phyloP scores from a whole-genome alignment of 176 grass and related monocot species.

The Pontederia paniculata region DNA sequence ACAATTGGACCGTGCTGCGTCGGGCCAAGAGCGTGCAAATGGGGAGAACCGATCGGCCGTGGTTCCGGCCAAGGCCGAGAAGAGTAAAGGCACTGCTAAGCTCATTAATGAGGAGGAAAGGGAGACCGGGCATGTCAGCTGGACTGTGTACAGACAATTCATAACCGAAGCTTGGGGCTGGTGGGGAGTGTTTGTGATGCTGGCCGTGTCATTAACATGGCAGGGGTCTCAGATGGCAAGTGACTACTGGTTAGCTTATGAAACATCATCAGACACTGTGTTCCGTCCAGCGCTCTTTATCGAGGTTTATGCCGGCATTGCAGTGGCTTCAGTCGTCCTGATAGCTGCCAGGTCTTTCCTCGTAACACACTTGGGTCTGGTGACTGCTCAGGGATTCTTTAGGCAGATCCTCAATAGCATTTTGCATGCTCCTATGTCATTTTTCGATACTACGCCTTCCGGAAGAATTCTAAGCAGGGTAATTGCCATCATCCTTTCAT shows the following conservation, averaged over 20 bases:
- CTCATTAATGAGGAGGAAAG: constrained; percentile 86
- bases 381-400: constrained; percentile 69
- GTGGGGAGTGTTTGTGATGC: constrained; percentile 43
- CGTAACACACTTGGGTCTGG: constrained; percentile 56
- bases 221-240: constrained; percentile 55
- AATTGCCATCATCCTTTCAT: not conserved
- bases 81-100: constrained; percentile 50
- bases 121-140: constrained; percentile 66
- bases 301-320: constrained; percentile 50
- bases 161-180: constrained; percentile 83
- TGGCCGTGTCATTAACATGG: constrained; percentile 40
- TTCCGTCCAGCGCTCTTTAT: constrained; percentile 56
- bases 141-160: constrained; percentile 60
- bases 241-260: constrained; percentile 90
- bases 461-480: constrained; percentile 96
- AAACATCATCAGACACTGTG: constrained; percentile 50
- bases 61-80: constrained; percentile 33
- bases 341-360: constrained; percentile 40
- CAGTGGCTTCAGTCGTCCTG: constrained; percentile 35
- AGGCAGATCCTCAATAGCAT: constrained; percentile 84
- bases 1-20: not conserved
- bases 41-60: constrained; percentile 13
- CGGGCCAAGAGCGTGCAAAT: constrained; percentile 15
- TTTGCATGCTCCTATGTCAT: constrained; percentile 88
- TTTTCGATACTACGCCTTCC: constrained; percentile 93